A percentile compares a stretch with the other conserved stretches of the same genome.
Evolutionary conservation across 2,329 filamentous ascomycete genomes (phyloP).

Genomic region (Ophiostoma novo-ulmi): DNA sequence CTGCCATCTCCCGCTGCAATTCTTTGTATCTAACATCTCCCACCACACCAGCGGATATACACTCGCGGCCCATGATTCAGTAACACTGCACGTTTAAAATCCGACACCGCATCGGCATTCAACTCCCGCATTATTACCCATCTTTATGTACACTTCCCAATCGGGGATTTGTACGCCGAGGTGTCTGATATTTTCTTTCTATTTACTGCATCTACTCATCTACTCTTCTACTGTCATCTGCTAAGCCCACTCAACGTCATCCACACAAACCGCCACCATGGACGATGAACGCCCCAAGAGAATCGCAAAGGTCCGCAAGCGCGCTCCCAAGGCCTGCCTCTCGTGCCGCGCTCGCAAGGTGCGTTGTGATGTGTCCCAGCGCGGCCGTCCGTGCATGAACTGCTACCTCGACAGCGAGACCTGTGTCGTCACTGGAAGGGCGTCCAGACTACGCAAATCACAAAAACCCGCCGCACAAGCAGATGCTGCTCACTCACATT

Average conservation of each 20-base stretch:
- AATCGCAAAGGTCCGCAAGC: constrained; percentile 43
- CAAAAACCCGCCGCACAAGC: constrained; percentile 11
- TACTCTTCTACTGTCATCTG: background rate
- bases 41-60: background rate
- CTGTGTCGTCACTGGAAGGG: constrained; percentile 30
- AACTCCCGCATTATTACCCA: background rate
- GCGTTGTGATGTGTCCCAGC: constrained; percentile 45
- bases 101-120: background rate
- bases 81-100: background rate
- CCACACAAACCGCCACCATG: background rate
- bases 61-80: constrained; percentile 1
- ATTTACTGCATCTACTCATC: background rate
- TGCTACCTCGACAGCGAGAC: constrained; percentile 48
- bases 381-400: constrained; percentile 48
- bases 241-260: background rate
- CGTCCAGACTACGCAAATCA: constrained; percentile 22
- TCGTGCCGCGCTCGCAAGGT: constrained; percentile 50
- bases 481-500: background rate
- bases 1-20: background rate
- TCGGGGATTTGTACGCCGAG: background rate
- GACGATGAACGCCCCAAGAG: constrained; percentile 39
- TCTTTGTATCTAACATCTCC: background rate
- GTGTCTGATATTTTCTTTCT: background rate
- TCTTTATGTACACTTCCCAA: background rate
- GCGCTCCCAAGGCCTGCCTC: constrained; percentile 47